Evolutionary conservation across 345 rosid genomes (phyloP).

Genomic region (Viola odorata): DNA sequence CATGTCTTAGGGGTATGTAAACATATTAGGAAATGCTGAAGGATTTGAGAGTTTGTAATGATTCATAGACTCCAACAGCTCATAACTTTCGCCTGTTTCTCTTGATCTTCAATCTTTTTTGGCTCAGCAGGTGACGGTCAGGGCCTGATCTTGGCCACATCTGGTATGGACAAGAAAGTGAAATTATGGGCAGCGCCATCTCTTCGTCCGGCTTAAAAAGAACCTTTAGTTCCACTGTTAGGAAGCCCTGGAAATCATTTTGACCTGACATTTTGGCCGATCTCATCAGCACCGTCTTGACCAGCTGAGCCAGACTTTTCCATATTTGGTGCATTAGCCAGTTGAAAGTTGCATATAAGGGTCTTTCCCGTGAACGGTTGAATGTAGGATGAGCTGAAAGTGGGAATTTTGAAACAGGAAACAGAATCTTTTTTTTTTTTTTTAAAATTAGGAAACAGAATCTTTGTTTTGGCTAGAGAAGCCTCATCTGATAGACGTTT

Average conservation of each 20-base stretch:
- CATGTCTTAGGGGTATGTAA: neutral
- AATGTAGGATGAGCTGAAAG: too few relatives aligned
- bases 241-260: neutral
- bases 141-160: slow-evolving; percentile 55
- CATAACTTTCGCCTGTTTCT: neutral
- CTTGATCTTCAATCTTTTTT: slow-evolving; percentile 1
- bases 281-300: too few relatives aligned
- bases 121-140: slow-evolving; percentile 44
- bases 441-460: too few relatives aligned
- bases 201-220: slow-evolving; percentile 12
- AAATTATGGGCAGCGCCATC: slow-evolving; percentile 84
- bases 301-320: too few relatives aligned
- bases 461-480: too few relatives aligned
- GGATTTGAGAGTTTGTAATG: neutral
- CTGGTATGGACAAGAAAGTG: slow-evolving; percentile 84
- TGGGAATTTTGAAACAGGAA: too few relatives aligned
- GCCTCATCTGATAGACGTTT: too few relatives aligned
- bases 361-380: too few relatives aligned
- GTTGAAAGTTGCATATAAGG: too few relatives aligned
- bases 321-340: too few relatives aligned
- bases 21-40: neutral
- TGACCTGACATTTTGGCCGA: slow-evolving; percentile 3
- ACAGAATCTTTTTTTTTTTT: too few relatives aligned
- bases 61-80: neutral
- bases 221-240: neutral